These are phyloP conservation scores for Xylaria digitata DNA, from an alignment of 2,329 filamentous ascomycete genomes.

Conservation along the genomic window DNA sequence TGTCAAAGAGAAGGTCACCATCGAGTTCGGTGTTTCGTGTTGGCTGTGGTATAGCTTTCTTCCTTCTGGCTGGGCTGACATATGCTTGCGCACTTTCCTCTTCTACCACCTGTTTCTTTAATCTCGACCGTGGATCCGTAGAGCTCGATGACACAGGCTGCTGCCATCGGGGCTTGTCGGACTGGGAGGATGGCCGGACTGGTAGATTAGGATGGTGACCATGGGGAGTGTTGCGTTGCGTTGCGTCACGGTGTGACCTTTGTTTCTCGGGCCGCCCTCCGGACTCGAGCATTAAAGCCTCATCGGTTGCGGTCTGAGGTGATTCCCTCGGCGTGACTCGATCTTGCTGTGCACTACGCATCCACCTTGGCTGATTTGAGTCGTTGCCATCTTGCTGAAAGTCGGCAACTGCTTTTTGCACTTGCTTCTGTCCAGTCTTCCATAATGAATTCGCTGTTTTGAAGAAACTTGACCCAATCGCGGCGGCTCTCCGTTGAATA, in stretches of 20 bases:
- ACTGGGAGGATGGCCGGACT: slow-evolving; percentile 55
- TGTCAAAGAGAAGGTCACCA: slow-evolving; percentile 73
- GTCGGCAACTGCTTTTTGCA: slow-evolving; percentile 91
- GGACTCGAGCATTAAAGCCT: slow-evolving; percentile 83
- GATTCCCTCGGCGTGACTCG: slow-evolving; percentile 52
- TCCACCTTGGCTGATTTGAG: slow-evolving; percentile 90
- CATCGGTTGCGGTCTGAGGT: slow-evolving; percentile 67
- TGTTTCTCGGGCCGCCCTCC: slow-evolving; percentile 66
- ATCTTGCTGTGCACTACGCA: slow-evolving; percentile 76
- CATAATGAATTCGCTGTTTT: slow-evolving; percentile 96
- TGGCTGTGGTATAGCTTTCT: slow-evolving; percentile 69
- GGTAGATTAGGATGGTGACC: slow-evolving; percentile 64
- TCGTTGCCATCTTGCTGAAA: slow-evolving; percentile 79
- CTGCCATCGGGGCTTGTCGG: slow-evolving; percentile 69
- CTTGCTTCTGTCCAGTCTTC: slow-evolving; percentile 93
- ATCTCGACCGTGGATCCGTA: slow-evolving; percentile 66
- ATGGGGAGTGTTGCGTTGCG: slow-evolving; percentile 50
- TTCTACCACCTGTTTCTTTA: slow-evolving; percentile 79
- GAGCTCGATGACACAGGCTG: slow-evolving; percentile 58
- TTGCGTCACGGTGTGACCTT: slow-evolving; percentile 49
- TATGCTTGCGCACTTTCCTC: slow-evolving; percentile 86
- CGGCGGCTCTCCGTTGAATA: slow-evolving; percentile 81
- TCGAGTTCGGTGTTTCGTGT: slow-evolving; percentile 59
- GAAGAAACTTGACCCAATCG: slow-evolving; percentile 84
- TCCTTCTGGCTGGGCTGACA: slow-evolving; percentile 85